These are phyloP conservation scores for Phaeotremella fagi DNA, from an alignment of 768 basidiomycete genomes.

Conservation along the genomic window DNA sequence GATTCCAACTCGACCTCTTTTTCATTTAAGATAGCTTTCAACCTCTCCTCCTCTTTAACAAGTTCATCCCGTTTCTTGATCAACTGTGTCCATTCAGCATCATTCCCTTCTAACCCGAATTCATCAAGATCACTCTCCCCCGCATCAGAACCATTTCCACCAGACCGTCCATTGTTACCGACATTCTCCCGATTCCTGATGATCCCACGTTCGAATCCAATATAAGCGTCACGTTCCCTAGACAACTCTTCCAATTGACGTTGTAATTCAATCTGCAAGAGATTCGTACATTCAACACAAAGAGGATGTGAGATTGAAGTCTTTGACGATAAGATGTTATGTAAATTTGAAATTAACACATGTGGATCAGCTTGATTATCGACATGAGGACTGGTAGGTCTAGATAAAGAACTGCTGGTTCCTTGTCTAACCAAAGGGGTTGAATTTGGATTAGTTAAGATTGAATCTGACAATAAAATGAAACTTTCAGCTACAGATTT, in stretches of 20 bases:
- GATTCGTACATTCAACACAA: conserved; percentile 88
- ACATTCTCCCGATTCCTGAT: conserved; percentile 72
- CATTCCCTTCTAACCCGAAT: conserved; percentile 30
- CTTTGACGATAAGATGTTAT: conserved; percentile 40
- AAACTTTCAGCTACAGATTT: conserved; percentile 25
- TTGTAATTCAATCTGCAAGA: conserved; percentile 68
- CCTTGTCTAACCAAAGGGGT: too few relatives aligned
- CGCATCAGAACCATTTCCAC: conserved; percentile 14
- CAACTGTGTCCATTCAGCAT: conserved; percentile 33
- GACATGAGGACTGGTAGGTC: conserved; percentile 65
- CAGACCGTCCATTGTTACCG: conserved; percentile 47
- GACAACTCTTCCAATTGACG: conserved; percentile 81
- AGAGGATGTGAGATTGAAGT: conserved; percentile 77
- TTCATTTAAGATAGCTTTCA: conserved; percentile 66
- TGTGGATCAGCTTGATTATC: not conserved
- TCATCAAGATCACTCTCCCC: conserved; percentile 53
- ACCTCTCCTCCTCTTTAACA: conserved; percentile 63
- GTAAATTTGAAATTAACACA: conserved; percentile 34
- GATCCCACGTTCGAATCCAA: conserved; percentile 84
- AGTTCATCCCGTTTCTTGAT: conserved; percentile 68
- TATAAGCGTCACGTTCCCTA: conserved; percentile 86
- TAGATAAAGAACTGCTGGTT: too few relatives aligned
- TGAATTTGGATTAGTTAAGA: too few relatives aligned
- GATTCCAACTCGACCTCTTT: conserved; percentile 72
- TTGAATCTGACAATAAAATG: conserved; percentile 37